Evolutionary conservation across 441 rosid genomes (phyloP).

Genomic region (Arabidopsis lyrata): DNA sequence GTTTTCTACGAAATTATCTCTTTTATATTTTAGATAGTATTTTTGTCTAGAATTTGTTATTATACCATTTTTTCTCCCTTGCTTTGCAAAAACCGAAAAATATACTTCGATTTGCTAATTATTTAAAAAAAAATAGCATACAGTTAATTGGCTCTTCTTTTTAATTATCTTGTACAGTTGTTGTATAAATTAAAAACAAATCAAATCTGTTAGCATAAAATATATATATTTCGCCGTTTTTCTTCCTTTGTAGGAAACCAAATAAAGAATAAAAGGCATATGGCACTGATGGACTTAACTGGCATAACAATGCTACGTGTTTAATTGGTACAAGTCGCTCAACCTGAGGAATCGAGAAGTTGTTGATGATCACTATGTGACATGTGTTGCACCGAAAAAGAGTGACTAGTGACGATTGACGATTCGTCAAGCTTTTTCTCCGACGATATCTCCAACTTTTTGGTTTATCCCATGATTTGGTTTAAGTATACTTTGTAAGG

Average conservation of each 20-base stretch:
- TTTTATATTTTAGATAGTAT: too few relatives aligned
- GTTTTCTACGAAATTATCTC: too few relatives aligned
- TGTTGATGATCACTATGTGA: conserved; percentile 9
- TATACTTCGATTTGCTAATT: too few relatives aligned
- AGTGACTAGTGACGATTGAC: conserved; percentile 22
- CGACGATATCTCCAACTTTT: conserved; percentile 5
- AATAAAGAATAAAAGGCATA: conserved; percentile 1
- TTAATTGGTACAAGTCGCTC: not conserved
- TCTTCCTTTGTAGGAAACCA: conserved; percentile 37
- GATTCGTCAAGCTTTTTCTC: not conserved
- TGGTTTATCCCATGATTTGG: conserved; percentile 20
- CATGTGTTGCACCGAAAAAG: conserved; percentile 24
- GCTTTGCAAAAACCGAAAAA: too few relatives aligned
- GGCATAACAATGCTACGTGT: conserved; percentile 22
- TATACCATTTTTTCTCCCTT: too few relatives aligned
- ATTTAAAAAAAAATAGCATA: too few relatives aligned
- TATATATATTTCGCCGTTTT: conserved; percentile 21
- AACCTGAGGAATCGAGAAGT: conserved; percentile 25
- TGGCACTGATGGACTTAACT: conserved; percentile 1
- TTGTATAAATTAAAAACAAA: too few relatives aligned
- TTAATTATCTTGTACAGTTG: too few relatives aligned
- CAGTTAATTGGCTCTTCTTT: too few relatives aligned
- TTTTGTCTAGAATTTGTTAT: too few relatives aligned
- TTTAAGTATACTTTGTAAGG: not conserved
- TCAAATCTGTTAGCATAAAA: not conserved